Percentiles rank a stretch among this genome's conserved stretches.
phyloP scores from a whole-genome alignment of 2,329 filamentous ascomycete species.

The Aspergillus fumigatiaffinis region DNA sequence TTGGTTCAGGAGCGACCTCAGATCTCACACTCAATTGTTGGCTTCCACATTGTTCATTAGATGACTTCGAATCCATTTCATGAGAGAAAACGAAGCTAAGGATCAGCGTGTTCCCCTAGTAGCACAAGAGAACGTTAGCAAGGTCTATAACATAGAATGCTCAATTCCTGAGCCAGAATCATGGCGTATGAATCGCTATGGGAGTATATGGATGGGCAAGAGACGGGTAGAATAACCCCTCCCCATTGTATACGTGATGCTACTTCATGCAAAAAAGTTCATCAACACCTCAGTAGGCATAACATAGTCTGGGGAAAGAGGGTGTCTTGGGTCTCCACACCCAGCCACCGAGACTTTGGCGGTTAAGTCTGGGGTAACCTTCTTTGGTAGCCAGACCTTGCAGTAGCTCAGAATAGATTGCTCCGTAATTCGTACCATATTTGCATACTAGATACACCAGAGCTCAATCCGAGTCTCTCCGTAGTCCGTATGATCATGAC shows the following conservation, averaged over 20 bases:
- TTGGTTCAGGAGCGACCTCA: not conserved
- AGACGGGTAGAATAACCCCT: too few species aligned
- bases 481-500: not conserved
- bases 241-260: not conserved
- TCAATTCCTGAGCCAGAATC: too few species aligned
- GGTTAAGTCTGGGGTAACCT: not conserved
- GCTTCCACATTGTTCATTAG: not conserved
- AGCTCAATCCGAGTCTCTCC: not conserved
- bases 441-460: not conserved
- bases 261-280: not conserved
- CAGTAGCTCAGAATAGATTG: not conserved
- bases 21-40: not conserved
- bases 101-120: not conserved
- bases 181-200: too few species aligned
- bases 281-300: not conserved
- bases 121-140: too few species aligned
- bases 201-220: too few species aligned
- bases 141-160: too few species aligned
- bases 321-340: not conserved
- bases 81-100: not conserved
- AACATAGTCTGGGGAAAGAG: not conserved
- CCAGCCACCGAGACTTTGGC: not conserved
- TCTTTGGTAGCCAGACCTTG: not conserved
- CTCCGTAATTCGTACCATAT: not conserved
- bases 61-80: not conserved